Base-by-base conservation (phyloP, 2,329 filamentous ascomycete genomes). In the Fusarium nanum region DNA sequence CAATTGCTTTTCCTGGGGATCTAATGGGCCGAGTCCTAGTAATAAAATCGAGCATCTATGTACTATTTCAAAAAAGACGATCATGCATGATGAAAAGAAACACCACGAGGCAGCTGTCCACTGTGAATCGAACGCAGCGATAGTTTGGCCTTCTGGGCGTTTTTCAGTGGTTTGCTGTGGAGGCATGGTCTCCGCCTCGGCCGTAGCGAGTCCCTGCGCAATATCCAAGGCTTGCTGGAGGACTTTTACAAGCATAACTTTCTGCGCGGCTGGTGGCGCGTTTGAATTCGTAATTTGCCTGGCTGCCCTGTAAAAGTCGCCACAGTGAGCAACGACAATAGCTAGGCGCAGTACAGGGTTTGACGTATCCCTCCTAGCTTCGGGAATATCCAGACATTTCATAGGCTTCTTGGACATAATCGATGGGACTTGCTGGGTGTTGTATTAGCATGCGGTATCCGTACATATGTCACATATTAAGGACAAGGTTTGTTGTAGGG, bases 241-340 rank as follows among this genome's bases (percentile, higher is more conserved):
- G 3, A 47, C 13, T 6, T 48, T 47, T 20, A 57, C n/a, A 8
- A 69, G 60, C 41, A 49, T 44, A 11, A n/a, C 6, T 16, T 52
- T 42, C 18, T 65, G 30, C 18, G 32, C 20, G 14, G 41, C 18
- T 3, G 28, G 10, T 11, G 28, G 40, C 22, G 30, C 48, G 7
- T 47, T 30, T 28, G n/a, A 22, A 44, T 18, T 18, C 14, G 45
- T 65, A 18, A 61, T 32, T 40, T 16, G 55, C 30, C 11, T 61
- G 13, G 64, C 64, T 18, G 55, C 32, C 56, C 66, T 56, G 50
- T 53, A 68, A n/a, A 69, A 68, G 18, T 65, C 55, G 6, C 40
- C 54, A 46, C 64, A 65, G 40, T 56, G 66, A 22, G 50, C 27
- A 10, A 56, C 30, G 18, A 56, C 50, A 14, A 54, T 13, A 18